phyloP scores from a whole-genome alignment of 805 yeast species.

The baker's yeast (Saccharomyces cerevisiae) region DNA sequence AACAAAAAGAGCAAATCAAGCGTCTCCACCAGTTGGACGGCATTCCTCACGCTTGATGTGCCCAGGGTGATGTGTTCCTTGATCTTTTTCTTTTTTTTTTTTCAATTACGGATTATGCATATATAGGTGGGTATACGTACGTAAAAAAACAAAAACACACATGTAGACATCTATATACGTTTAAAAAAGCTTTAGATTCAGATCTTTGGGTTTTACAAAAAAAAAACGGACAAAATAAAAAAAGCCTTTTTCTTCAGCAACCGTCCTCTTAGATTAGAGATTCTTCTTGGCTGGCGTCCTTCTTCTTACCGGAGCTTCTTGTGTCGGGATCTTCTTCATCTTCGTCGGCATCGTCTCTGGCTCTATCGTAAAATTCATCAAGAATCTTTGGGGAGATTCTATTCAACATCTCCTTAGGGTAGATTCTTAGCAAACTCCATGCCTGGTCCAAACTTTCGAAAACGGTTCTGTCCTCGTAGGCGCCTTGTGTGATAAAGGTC shows the following conservation, averaged over 20 bases:
- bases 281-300: slow-evolving; percentile 12
- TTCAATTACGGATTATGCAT: neutral
- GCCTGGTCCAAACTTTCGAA: slow-evolving; percentile 96
- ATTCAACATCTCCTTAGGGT: slow-evolving; percentile 97
- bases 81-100: neutral
- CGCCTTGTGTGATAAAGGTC: slow-evolving; percentile 92
- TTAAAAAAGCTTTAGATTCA: neutral
- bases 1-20: neutral
- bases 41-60: neutral
- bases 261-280: slow-evolving; percentile 18
- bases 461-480: slow-evolving; percentile 90
- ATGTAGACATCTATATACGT: neutral
- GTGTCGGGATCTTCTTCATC: slow-evolving; percentile 36
- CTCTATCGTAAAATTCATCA: slow-evolving; percentile 90
- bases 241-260: neutral
- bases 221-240: neutral
- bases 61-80: neutral
- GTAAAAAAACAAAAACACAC: neutral
- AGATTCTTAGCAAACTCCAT: slow-evolving; percentile 95
- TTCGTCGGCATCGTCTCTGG: slow-evolving; percentile 56
- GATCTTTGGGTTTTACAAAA: neutral
- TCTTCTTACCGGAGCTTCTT: slow-evolving; percentile 15
- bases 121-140: neutral
- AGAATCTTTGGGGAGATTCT: slow-evolving; percentile 97
- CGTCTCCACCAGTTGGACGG: neutral